These are phyloP conservation scores for Diaporthe batatas DNA, from an alignment of 2,329 filamentous ascomycete species.

Conservation along the genomic window DNA sequence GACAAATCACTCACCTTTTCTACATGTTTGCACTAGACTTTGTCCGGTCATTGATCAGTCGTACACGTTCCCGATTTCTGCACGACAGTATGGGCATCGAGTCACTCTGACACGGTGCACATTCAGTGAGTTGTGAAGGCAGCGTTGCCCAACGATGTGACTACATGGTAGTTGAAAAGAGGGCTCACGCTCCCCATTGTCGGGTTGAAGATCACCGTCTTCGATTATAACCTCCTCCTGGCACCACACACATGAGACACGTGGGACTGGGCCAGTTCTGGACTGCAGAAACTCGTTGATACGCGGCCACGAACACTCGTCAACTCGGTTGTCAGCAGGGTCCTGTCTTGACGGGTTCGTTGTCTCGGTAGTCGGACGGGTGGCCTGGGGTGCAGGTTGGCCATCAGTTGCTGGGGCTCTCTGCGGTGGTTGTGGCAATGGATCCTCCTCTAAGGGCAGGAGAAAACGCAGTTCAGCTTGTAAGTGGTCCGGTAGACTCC, in stretches of 20 bases:
- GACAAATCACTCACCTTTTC: not conserved
- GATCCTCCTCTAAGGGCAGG: not conserved
- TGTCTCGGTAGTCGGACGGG: no score
- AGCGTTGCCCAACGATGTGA: not conserved
- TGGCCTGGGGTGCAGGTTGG: not conserved
- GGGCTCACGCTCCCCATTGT: not conserved
- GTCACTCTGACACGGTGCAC: not conserved
- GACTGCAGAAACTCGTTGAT: conserved; percentile 8
- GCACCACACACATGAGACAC: not conserved
- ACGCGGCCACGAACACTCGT: not conserved
- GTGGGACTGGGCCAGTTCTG: not conserved
- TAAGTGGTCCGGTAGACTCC: not conserved
- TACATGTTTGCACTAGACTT: not conserved
- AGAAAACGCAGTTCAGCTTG: not conserved
- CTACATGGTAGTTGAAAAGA: not conserved
- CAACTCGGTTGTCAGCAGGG: not conserved
- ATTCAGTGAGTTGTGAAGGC: not conserved
- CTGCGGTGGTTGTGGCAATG: not conserved
- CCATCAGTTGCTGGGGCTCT: not conserved
- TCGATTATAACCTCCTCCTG: not conserved
- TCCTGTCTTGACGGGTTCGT: not conserved
- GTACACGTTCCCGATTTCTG: not conserved
- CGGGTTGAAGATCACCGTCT: conserved; percentile 1
- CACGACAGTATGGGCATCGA: not conserved
- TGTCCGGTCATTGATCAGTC: not conserved